Evolutionary conservation across 1,139 yeast species (phyloP), one percentile per base, ranked within the genome.

Genomic region (Tardiomyces digboiensis): DNA sequence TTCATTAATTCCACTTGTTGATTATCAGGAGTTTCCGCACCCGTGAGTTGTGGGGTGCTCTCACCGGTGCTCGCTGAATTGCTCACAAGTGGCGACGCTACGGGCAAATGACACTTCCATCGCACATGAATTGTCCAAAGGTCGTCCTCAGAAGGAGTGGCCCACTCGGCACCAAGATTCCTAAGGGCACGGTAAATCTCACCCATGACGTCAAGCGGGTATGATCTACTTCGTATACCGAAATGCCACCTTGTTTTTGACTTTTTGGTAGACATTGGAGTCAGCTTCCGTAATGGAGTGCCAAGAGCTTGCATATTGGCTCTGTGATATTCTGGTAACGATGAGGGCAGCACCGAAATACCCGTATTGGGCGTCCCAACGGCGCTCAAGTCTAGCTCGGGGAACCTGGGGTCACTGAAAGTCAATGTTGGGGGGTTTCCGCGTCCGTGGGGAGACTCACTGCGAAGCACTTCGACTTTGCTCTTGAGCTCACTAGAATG

Each of bases 181-280:
- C 85, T 85, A 57, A 91, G 72, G 0, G 98, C 98, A 39, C 97
- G 74, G 65, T 93, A 91, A 38, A 91, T 89, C 61, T 93, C 99
- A 22, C 97, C 97, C 98, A 91, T 91, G 7, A 91, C 98, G 62
- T 91, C 99, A 53, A 91, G 71, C 33, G 99, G 98, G 60, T 91
- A 91, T 1, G 97, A 87, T 57, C 97, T 75, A 8, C 97, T 87
- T 58, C 99, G 74, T 49, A 91, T 91, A 49, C 99, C 99, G 61
- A 93, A 93, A 70, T 91, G 98, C 99, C 99, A 91, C 65, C 96
- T 80, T 8, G 96, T 87, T 64, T 87, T 91, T 53, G 91, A 84
- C 61, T 86, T 87, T 61, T 88, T 88, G 38, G 83, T 74, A 8
- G 85, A 74, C 19, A 83, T 76, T 1, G 96, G 95, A 45, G 78